Conservation (phyloP, 2,329 filamentous ascomycete species). For the Colletotrichum sp. region DNA sequence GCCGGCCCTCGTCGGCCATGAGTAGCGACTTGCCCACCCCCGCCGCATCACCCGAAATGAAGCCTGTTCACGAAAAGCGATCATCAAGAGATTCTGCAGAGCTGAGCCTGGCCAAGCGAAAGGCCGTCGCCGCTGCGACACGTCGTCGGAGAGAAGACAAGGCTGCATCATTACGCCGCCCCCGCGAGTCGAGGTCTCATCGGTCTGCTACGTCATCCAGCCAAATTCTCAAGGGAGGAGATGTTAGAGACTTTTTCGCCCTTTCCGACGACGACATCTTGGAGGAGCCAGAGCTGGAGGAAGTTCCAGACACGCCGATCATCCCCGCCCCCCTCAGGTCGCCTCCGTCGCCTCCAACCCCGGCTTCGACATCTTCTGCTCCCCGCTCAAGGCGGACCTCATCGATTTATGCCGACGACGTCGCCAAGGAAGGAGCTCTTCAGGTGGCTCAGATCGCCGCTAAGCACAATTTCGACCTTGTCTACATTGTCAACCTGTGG, state of each 20-base stretch:
- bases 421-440: constrained; percentile 26
- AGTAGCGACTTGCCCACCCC: constrained; percentile 33
- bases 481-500: constrained; percentile 66
- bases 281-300: constrained; percentile 36
- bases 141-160: constrained; percentile 20
- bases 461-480: constrained; percentile 61
- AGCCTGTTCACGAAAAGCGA: constrained; percentile 26
- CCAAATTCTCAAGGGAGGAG: constrained; percentile 28
- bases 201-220: constrained; percentile 15
- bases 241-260: constrained; percentile 24
- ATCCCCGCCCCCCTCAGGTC: not conserved
- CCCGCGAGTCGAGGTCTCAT: constrained; percentile 32
- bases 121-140: constrained; percentile 5
- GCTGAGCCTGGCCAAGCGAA: constrained; percentile 8
- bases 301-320: not conserved
- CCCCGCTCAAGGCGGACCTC: constrained; percentile 6
- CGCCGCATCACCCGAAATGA: constrained; percentile 37
- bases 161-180: constrained; percentile 25
- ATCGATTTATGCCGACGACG: constrained; percentile 7
- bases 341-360: constrained; percentile 7
- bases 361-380: constrained; percentile 8
- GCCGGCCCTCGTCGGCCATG: constrained; percentile 13
- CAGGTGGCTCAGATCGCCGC: constrained; percentile 59
- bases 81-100: constrained; percentile 24
- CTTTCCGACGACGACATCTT: constrained; percentile 62